Conservation (phyloP, 2,329 filamentous ascomycete species). For the Fusarium phyllophilum region DNA sequence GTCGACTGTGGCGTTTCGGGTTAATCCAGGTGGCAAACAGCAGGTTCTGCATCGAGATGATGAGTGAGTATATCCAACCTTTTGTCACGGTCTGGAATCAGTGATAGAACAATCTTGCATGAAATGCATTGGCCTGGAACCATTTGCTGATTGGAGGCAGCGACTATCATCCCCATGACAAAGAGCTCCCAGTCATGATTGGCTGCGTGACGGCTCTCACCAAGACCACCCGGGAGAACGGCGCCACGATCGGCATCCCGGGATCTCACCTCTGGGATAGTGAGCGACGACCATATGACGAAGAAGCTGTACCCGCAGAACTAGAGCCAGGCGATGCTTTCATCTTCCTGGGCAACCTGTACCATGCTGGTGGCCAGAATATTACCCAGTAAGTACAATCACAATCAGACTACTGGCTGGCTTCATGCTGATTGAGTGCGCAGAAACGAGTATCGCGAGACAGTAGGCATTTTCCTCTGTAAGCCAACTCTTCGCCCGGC, state of each 20-base stretch:
- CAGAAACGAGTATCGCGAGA: slow-evolving; percentile 16
- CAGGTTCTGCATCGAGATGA: slow-evolving; percentile 51
- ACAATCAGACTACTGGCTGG: too few relatives aligned
- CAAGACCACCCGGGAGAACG: slow-evolving; percentile 54
- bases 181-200: slow-evolving; percentile 20
- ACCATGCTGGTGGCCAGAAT: slow-evolving; percentile 55
- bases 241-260: slow-evolving; percentile 54
- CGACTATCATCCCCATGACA: slow-evolving; percentile 17
- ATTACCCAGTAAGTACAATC: slow-evolving; percentile 33
- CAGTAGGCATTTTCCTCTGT: slow-evolving; percentile 27
- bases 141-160: neutral
- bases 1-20: slow-evolving; percentile 51
- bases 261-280: slow-evolving; percentile 54
- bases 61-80: neutral
- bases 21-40: slow-evolving; percentile 53
- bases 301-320: slow-evolving; percentile 53
- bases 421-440: rapidly evolving
- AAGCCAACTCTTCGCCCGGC: slow-evolving; percentile 20
- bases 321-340: slow-evolving; percentile 53
- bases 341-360: slow-evolving; percentile 53
- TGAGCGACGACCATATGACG: slow-evolving; percentile 48
- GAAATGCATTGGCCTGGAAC: neutral
- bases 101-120: neutral
- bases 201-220: slow-evolving; percentile 46
- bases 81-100: neutral